These are phyloP conservation scores for Cyclotella atomus DNA, from an alignment of 108 stramenopile species.

Conservation along the genomic window DNA sequence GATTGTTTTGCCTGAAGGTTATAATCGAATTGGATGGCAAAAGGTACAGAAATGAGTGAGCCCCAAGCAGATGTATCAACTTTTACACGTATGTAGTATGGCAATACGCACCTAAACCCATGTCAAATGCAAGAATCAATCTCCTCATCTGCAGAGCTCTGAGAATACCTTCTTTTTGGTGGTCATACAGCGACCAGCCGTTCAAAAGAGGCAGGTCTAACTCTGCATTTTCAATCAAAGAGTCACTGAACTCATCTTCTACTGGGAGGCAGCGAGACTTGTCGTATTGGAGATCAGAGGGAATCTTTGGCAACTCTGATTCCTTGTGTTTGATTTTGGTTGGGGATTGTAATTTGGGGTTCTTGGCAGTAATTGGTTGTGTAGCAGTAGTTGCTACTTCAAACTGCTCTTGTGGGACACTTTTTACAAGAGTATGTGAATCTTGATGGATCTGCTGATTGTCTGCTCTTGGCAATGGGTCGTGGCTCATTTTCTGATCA, in stretches of 20 bases:
- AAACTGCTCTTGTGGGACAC: too few species aligned
- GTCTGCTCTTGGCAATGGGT: too few species aligned
- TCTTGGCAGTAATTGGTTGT: too few species aligned
- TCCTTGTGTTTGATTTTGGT: neutral
- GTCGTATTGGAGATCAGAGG: constrained; percentile 35
- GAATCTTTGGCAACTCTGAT: constrained; percentile 25
- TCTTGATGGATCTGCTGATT: too few species aligned
- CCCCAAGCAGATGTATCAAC: neutral
- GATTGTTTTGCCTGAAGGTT: constrained; percentile 60
- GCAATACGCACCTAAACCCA: constrained; percentile 59
- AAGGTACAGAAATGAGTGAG: neutral
- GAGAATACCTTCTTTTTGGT: constrained; percentile 76
- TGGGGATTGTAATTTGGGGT: neutral
- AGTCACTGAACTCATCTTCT: constrained; percentile 36
- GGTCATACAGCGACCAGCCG: constrained; percentile 79
- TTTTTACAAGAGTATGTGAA: too few species aligned
- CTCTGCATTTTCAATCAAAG: constrained; percentile 63
- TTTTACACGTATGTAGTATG: neutral
- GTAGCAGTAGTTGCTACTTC: too few species aligned
- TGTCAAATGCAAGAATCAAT: constrained; percentile 82
- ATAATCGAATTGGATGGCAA: too few species aligned
- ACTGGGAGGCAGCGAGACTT: constrained; percentile 29
- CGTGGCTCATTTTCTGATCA: too few species aligned
- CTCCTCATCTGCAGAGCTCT: constrained; percentile 68
- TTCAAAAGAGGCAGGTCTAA: constrained; percentile 61